phyloP scores from a whole-genome alignment of 2,329 filamentous ascomycete genomes.

The Colletotrichum sidae region DNA sequence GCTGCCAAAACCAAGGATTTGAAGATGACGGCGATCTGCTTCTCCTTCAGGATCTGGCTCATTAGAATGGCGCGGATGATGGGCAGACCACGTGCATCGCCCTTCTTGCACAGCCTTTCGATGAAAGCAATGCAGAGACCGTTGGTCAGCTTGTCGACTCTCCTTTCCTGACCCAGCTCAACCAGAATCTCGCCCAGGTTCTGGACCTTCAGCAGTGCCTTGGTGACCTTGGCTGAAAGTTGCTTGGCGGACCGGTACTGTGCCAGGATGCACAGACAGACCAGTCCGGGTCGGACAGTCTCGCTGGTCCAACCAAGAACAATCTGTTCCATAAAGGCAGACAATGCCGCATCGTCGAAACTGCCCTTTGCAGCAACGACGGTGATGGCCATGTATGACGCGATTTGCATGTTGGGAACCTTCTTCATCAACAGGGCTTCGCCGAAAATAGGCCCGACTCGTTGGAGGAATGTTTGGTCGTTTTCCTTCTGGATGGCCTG shows the following conservation, averaged over 20 bases:
- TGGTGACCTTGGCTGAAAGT: slow-evolving; percentile 77
- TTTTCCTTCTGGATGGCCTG: slow-evolving; percentile 81
- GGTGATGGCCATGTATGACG: slow-evolving; percentile 90
- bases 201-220: slow-evolving; percentile 73
- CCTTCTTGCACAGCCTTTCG: slow-evolving; percentile 70
- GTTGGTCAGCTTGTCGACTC: slow-evolving; percentile 77
- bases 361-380: slow-evolving; percentile 86
- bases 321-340: slow-evolving; percentile 90
- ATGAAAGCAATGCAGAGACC: slow-evolving; percentile 76
- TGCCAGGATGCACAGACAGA: slow-evolving; percentile 84
- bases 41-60: slow-evolving; percentile 69
- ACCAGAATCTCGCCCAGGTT: slow-evolving; percentile 70
- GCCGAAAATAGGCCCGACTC: slow-evolving; percentile 76
- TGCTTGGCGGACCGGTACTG: slow-evolving; percentile 80
- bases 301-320: slow-evolving; percentile 80
- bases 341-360: slow-evolving; percentile 83
- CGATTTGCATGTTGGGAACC: slow-evolving; percentile 82
- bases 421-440: slow-evolving; percentile 81
- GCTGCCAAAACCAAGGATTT: slow-evolving; percentile 73
- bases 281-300: slow-evolving; percentile 78
- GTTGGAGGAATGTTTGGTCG: slow-evolving; percentile 80
- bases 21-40: slow-evolving; percentile 73
- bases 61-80: slow-evolving; percentile 72
- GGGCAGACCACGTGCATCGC: slow-evolving; percentile 66
- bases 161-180: slow-evolving; percentile 72